A percentile compares a stretch with the other conserved stretches of the same genome.
These are phyloP conservation scores for Dendrobium catenatum DNA, from an alignment of 106 monocot genomes.

Conservation along the genomic window DNA sequence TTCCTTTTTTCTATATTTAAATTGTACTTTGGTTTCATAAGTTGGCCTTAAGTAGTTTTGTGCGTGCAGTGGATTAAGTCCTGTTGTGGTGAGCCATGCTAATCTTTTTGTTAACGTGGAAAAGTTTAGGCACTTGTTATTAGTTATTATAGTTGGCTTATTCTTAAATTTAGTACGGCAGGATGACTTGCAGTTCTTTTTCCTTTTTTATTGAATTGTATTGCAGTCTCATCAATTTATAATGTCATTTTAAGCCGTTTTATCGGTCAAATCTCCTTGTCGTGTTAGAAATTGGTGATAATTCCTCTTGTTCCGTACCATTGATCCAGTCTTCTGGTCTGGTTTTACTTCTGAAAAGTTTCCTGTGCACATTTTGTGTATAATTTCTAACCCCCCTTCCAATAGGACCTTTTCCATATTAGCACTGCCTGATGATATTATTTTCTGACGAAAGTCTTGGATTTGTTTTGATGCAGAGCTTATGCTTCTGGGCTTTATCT, in stretches of 20 bases:
- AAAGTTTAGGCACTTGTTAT: neutral
- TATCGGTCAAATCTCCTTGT: neutral
- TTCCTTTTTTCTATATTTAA: too few species aligned
- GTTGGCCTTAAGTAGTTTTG: too few species aligned
- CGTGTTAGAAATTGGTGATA: neutral
- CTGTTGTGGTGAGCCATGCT: too few species aligned
- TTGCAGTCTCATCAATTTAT: neutral
- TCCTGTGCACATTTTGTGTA: neutral
- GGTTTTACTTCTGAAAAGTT: neutral
- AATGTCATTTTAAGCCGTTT: neutral
- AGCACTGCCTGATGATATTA: neutral
- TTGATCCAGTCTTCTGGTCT: neutral
- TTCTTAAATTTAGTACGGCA: neutral
- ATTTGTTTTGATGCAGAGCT: conserved; percentile 4
- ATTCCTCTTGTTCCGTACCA: neutral
- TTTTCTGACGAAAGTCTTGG: neutral
- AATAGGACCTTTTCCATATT: too few species aligned
- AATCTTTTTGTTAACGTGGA: neutral
- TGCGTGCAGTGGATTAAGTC: too few species aligned
- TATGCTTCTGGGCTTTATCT: conserved; percentile 11
- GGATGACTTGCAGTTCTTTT: too few species aligned
- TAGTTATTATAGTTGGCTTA: neutral
- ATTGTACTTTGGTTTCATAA: too few species aligned
- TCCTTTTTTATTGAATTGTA: neutral
- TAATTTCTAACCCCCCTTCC: neutral